These are phyloP conservation scores for Colletotrichum endophyticum DNA, from an alignment of 2,329 filamentous ascomycete genomes.

Conservation along the genomic window DNA sequence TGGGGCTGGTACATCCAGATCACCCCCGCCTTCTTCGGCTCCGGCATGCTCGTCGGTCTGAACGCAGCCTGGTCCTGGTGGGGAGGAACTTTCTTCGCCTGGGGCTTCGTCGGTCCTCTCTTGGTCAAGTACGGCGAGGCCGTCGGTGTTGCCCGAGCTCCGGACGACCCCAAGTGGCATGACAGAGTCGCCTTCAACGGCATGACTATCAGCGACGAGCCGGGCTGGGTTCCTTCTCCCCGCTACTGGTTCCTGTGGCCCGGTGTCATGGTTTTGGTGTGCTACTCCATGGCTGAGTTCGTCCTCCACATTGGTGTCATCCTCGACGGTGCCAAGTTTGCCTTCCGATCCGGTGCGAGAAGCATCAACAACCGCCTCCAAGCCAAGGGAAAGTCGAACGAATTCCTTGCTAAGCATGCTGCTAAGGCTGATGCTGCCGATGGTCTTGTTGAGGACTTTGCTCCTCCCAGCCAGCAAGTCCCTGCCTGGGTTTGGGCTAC, in stretches of 20 bases:
- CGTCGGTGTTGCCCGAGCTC: constrained; percentile 43
- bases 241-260: constrained; percentile 49
- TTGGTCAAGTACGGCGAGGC: constrained; percentile 55
- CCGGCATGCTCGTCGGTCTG: constrained; percentile 49
- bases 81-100: constrained; percentile 59
- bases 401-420: constrained; percentile 39
- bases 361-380: constrained; percentile 36
- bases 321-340: constrained; percentile 38
- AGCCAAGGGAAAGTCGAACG: constrained; percentile 32
- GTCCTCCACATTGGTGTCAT: constrained; percentile 43
- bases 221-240: constrained; percentile 37
- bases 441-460: constrained; percentile 42
- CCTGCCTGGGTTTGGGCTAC: constrained; percentile 58
- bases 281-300: constrained; percentile 45
- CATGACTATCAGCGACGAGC: constrained; percentile 31
- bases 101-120: constrained; percentile 55
- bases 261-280: constrained; percentile 46
- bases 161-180: constrained; percentile 31
- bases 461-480: constrained; percentile 49
- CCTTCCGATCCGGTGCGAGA: constrained; percentile 31
- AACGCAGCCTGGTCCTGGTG: constrained; percentile 65
- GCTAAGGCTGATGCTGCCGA: constrained; percentile 34
- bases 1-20: constrained; percentile 67
- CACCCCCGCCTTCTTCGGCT: constrained; percentile 67
- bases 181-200: constrained; percentile 31